phyloP scores from a whole-genome alignment of 1,139 yeast genomes.

The Yamadazyma dendronema region DNA sequence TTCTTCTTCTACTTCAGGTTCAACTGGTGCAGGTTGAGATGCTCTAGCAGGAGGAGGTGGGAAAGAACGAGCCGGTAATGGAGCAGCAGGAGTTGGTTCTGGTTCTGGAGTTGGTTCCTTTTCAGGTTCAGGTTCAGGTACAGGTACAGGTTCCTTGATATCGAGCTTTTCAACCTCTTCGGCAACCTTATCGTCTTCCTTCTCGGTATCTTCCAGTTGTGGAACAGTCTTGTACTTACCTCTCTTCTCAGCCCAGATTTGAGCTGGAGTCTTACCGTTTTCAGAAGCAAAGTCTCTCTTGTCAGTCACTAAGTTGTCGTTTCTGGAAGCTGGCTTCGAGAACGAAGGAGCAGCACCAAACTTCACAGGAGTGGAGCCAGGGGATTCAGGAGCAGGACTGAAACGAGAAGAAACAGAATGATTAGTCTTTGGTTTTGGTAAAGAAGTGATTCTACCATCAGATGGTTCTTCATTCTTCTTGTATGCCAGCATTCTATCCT shows the following conservation, averaged over 20 bases:
- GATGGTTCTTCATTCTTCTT: constrained; percentile 24
- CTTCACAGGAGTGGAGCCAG: constrained; percentile 36
- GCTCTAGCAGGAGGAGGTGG: constrained; percentile 21
- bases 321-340: constrained; percentile 25
- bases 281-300: constrained; percentile 69
- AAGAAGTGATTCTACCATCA: constrained; percentile 56
- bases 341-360: constrained; percentile 56
- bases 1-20: constrained; percentile 20
- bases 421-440: constrained; percentile 64
- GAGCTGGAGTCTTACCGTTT: constrained; percentile 91
- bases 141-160: constrained; percentile 14
- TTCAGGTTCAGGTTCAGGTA: constrained; percentile 22
- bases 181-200: not conserved
- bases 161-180: constrained; percentile 14
- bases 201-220: constrained; percentile 21
- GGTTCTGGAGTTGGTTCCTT: constrained; percentile 21
- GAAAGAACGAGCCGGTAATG: constrained; percentile 20
- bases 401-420: constrained; percentile 54
- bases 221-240: constrained; percentile 56
- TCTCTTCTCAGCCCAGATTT: constrained; percentile 90
- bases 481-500: constrained; percentile 42
- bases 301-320: constrained; percentile 60
- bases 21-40: constrained; percentile 8
- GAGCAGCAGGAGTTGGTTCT: constrained; percentile 10
- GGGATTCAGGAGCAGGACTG: constrained; percentile 30